Evolutionary conservation across 2,329 filamentous ascomycete species (phyloP).

Genomic region (Fusarium sp.): DNA sequence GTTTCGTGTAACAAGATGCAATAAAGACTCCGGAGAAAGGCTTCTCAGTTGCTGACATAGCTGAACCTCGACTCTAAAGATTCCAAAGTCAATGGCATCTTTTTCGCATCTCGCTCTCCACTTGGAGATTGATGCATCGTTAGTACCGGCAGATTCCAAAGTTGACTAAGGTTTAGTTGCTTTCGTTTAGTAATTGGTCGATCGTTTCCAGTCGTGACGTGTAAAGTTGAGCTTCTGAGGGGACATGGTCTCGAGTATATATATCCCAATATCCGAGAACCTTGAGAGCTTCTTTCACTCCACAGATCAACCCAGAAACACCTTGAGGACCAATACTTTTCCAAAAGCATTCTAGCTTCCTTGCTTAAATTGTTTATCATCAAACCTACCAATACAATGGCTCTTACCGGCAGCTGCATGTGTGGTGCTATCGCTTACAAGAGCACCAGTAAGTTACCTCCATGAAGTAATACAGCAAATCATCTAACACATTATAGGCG

Average conservation of each 20-base stretch:
- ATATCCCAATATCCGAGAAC: constrained; percentile 36
- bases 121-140: not conserved
- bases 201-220: constrained; percentile 11
- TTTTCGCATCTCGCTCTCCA: constrained; percentile 3
- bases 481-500: constrained; percentile 46
- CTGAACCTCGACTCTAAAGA: not conserved
- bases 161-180: constrained; percentile 10
- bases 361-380: not conserved
- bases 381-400: constrained; percentile 22
- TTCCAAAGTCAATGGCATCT: not conserved
- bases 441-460: constrained; percentile 47
- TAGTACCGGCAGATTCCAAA: constrained; percentile 19
- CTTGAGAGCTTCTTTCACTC: constrained; percentile 35
- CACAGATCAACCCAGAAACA: constrained; percentile 20
- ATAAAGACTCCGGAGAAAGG: not conserved
- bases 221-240: not conserved
- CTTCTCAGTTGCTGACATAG: not conserved
- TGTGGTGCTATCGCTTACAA: constrained; percentile 51
- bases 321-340: constrained; percentile 28
- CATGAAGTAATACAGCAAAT: not conserved
- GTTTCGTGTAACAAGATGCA: not conserved
- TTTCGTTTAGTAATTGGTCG: not conserved
- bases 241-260: constrained; percentile 30
- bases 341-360: constrained; percentile 22
- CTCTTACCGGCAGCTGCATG: constrained; percentile 51